These are phyloP conservation scores for Senna tora DNA, from an alignment of 306 rosid genomes.

Conservation along the genomic window DNA sequence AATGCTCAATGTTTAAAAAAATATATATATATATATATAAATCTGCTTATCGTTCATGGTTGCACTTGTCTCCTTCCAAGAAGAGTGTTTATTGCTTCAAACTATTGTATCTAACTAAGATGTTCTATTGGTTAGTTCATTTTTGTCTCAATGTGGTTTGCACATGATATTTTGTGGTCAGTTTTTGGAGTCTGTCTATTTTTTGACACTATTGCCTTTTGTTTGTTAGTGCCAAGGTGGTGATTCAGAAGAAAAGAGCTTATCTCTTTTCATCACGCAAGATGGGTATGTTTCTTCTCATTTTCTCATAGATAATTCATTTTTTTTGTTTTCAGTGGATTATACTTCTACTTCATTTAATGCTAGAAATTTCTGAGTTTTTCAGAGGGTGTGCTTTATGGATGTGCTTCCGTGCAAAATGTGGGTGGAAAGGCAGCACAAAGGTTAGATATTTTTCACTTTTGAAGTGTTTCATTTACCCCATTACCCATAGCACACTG, in stretches of 20 bases:
- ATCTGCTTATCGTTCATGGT: not conserved
- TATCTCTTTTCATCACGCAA: constrained; percentile 58
- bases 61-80: not conserved
- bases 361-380: constrained; percentile 36
- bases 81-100: constrained; percentile 5
- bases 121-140: constrained; percentile 14
- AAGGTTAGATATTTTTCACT: constrained; percentile 55
- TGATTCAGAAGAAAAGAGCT: constrained; percentile 57
- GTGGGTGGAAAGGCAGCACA: constrained; percentile 88
- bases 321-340: constrained; percentile 14
- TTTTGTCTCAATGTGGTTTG: constrained; percentile 7
- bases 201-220: constrained; percentile 34
- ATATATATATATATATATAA: no score
- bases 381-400: constrained; percentile 72
- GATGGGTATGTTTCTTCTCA: constrained; percentile 61
- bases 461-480: constrained; percentile 2
- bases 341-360: constrained; percentile 24
- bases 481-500: constrained; percentile 16
- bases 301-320: constrained; percentile 14
- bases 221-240: constrained; percentile 81
- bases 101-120: constrained; percentile 11
- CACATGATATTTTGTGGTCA: constrained; percentile 5
- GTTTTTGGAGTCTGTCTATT: not conserved
- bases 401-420: constrained; percentile 77
- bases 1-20: not conserved